Evolutionary conservation across 2,329 filamentous ascomycete species (phyloP).

Genomic region (Pseudogymnoascus sp.): DNA sequence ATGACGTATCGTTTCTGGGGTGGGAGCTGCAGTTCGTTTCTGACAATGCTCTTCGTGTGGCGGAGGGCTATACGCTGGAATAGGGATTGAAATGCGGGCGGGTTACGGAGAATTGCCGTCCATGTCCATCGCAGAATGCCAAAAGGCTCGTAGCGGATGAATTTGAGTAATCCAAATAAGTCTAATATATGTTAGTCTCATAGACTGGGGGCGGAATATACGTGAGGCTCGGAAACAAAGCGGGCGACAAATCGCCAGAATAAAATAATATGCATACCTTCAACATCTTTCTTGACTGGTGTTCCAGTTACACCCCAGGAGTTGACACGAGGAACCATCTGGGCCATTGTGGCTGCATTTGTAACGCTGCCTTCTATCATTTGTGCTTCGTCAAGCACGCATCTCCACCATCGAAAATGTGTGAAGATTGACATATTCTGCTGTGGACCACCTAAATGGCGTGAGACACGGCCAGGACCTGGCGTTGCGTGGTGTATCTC

Average conservation of each 20-base stretch:
- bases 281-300: constrained; percentile 71
- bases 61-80: constrained; percentile 70
- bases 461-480: constrained; percentile 60
- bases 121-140: constrained; percentile 34
- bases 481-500: constrained; percentile 71
- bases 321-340: constrained; percentile 73
- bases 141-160: constrained; percentile 74
- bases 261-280: constrained; percentile 20
- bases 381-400: constrained; percentile 74
- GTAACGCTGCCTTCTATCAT: constrained; percentile 89
- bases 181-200: constrained; percentile 42
- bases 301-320: constrained; percentile 92
- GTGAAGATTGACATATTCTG: constrained; percentile 72
- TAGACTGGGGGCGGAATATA: neutral
- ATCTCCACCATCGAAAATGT: constrained; percentile 80
- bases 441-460: constrained; percentile 53
- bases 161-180: constrained; percentile 72
- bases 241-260: neutral
- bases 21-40: constrained; percentile 72
- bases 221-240: neutral
- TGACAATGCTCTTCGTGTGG: constrained; percentile 77
- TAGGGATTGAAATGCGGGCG: constrained; percentile 58
- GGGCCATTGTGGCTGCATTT: constrained; percentile 73
- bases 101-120: constrained; percentile 36
- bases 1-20: constrained; percentile 81